Evolutionary conservation across 1,139 yeast genomes (phyloP), one percentile per base, ranked within the genome.

Genomic region (Hansenula lynferdii): DNA sequence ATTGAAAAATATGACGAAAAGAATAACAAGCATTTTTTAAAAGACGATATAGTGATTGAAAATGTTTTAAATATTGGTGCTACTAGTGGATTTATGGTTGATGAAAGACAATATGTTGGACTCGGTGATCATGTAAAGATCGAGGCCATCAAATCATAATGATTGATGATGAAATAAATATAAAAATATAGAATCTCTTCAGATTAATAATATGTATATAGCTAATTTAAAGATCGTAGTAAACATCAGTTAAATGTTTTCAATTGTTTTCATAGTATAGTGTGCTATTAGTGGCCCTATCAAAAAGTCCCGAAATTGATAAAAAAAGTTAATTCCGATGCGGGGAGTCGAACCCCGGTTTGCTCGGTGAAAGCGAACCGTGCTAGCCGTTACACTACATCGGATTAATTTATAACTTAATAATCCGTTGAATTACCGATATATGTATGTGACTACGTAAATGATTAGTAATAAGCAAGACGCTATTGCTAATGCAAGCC

Each of bases 331-430:
- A 42, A 41, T 74, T 77, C 83, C 84, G 82, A 75, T 76, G 71
- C 83, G 78, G 83, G 84, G 84, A 77, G 79, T 77, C 80, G 84
- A 77, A 77, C 84, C 83, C 83, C 78, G 84, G 80, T 73, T 70
- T 77, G 82, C 82, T 73, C 83, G 80, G 84, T 77, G 83, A 77
- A 75, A 77, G 82, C 80, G 82, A 72, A 76, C 82, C 80, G 83
- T 78, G 84, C 79, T 78, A 77, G 78, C 85, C 84, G 80, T 76
- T 77, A 77, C 83, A 77, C 84, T 73, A 77, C 71, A 77, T 76
- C 83, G 83, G 82, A 77, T 31, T 32, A 14, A 5, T n/a, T 17
- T 6, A 22, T 22, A n/a, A n/a, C n/a, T n/a, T n/a, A n/a, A n/a
- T n/a, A n/a, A n/a, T n/a, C n/a, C n/a, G n/a, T n/a, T n/a, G n/a